Evolutionary conservation across 2,329 filamentous ascomycete genomes (phyloP).

Genomic region (Teratosphaeriaceae sp.): DNA sequence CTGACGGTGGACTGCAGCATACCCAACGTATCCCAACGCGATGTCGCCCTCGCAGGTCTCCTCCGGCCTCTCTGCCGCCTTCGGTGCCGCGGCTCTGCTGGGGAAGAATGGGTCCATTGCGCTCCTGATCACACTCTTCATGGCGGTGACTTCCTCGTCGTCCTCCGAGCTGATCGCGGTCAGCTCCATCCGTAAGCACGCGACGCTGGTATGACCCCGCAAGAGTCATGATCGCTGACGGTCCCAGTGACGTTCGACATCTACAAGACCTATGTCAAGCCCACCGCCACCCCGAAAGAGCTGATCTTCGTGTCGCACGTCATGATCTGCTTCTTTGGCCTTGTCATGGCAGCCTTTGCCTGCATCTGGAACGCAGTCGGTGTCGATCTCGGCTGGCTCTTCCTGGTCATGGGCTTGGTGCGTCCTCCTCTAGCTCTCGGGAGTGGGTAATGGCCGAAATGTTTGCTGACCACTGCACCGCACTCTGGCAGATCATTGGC

Average conservation of each 20-base stretch:
- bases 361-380: constrained; percentile 17
- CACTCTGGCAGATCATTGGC: constrained; percentile 33
- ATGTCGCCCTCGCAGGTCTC: constrained; percentile 15
- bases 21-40: constrained; percentile 34
- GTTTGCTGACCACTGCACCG: background rate
- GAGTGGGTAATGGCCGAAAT: no score
- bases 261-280: constrained; percentile 36
- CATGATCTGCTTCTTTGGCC: constrained; percentile 33
- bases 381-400: constrained; percentile 35
- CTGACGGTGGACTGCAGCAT: no score
- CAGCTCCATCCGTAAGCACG: background rate
- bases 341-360: constrained; percentile 31
- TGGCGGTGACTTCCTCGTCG: constrained; percentile 23
- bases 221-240: background rate
- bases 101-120: constrained; percentile 20
- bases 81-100: constrained; percentile 18
- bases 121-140: constrained; percentile 16
- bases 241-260: constrained; percentile 31
- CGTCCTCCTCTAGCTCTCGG: no score
- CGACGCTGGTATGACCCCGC: background rate
- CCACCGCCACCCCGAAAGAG: constrained; percentile 27
- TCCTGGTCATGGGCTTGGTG: constrained; percentile 55
- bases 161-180: constrained; percentile 36
- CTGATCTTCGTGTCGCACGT: constrained; percentile 34
- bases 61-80: constrained; percentile 19